phyloP scores from a whole-genome alignment of 2,329 filamentous ascomycete species.

The Paramyrothecium roridum region DNA sequence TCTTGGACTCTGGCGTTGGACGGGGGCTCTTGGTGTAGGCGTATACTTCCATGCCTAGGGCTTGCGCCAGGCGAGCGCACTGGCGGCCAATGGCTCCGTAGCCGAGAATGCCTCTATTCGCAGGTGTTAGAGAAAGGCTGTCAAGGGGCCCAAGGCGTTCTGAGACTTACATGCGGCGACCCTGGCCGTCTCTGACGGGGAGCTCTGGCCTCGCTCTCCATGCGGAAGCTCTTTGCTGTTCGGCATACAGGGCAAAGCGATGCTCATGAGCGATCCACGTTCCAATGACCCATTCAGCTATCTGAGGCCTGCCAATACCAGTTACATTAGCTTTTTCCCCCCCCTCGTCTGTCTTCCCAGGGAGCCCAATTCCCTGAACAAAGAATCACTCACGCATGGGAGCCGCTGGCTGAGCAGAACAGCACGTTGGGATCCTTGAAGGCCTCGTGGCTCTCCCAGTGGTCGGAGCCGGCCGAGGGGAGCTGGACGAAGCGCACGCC shows the following conservation, averaged over 20 bases:
- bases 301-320: slow-evolving; percentile 24
- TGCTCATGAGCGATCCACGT: slow-evolving; percentile 29
- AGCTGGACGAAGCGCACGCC: slow-evolving; percentile 42
- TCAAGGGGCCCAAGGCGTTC: neutral
- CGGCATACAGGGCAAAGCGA: slow-evolving; percentile 22
- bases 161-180: slow-evolving; percentile 27
- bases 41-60: slow-evolving; percentile 64
- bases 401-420: slow-evolving; percentile 39
- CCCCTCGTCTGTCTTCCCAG: too few species aligned
- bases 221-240: slow-evolving; percentile 20
- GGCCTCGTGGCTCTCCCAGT: slow-evolving; percentile 30
- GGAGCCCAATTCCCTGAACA: too few species aligned
- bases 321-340: too few species aligned
- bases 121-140: neutral
- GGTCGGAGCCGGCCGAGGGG: slow-evolving; percentile 39
- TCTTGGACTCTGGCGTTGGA: slow-evolving; percentile 53
- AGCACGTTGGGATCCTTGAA: slow-evolving; percentile 30
- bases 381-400: slow-evolving; percentile 32
- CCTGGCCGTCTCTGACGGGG: slow-evolving; percentile 25
- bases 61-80: slow-evolving; percentile 44
- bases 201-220: slow-evolving; percentile 20
- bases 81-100: slow-evolving; percentile 45
- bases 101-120: slow-evolving; percentile 30
- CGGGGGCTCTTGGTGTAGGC: slow-evolving; percentile 64
- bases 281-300: slow-evolving; percentile 38